Percentiles rank a stretch among this genome's conserved stretches.
phyloP scores from a whole-genome alignment of 108 stramenopile genomes.

The Skeletonema menzelii region DNA sequence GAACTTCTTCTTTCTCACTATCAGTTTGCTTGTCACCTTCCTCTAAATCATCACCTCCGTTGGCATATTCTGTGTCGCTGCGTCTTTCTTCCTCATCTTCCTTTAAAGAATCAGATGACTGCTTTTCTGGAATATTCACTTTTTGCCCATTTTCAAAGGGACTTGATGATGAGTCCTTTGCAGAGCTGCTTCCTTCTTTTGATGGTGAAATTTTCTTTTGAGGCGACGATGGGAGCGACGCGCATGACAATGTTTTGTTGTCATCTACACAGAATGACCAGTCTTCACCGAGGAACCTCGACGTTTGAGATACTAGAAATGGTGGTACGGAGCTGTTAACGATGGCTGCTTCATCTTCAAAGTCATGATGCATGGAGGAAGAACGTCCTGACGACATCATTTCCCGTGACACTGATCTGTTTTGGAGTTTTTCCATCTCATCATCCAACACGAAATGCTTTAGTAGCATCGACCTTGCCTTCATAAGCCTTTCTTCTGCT shows the following conservation, averaged over 20 bases:
- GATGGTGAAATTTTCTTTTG: conserved; percentile 17
- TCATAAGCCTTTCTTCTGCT: conserved; percentile 8
- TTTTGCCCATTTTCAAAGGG: conserved; percentile 34
- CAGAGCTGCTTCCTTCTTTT: conserved; percentile 11
- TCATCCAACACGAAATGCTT: conserved; percentile 10
- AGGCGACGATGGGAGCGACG: conserved; percentile 2
- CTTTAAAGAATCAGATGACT: neutral
- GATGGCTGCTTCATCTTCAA: neutral
- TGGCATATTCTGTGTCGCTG: neutral
- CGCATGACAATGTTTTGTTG: neutral
- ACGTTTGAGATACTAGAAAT: neutral
- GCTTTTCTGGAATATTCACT: neutral
- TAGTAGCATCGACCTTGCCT: conserved; percentile 7
- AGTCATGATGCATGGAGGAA: neutral
- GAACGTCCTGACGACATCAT: conserved; percentile 11
- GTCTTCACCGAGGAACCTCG: neutral
- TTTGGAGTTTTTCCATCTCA: neutral
- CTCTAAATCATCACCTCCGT: neutral
- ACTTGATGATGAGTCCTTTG: neutral
- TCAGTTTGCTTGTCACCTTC: neutral
- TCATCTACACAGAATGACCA: conserved; percentile 27
- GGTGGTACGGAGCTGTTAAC: neutral
- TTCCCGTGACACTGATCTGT: neutral
- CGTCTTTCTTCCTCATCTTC: neutral
- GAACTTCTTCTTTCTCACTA: neutral